A percentile compares a stretch with the other conserved stretches of the same genome.
phyloP scores from a whole-genome alignment of 2,329 filamentous ascomycete genomes.

The Exophiala xenobiotica region DNA sequence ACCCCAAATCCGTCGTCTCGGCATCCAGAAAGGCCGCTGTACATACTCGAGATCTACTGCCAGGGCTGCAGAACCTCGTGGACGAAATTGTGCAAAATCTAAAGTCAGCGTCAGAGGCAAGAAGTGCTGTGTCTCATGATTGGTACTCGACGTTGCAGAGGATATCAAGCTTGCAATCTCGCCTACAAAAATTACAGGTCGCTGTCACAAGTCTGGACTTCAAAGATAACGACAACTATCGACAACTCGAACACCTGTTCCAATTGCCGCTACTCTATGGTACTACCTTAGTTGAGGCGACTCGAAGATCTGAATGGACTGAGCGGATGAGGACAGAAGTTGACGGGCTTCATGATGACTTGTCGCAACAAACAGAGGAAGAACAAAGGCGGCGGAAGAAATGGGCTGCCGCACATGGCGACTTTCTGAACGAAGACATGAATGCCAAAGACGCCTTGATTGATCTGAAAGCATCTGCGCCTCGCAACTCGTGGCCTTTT shows the following conservation, averaged over 20 bases:
- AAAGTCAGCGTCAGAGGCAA: constrained; percentile 64
- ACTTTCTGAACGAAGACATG: constrained; percentile 29
- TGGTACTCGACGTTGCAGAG: constrained; percentile 75
- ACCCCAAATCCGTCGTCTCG: constrained; percentile 62
- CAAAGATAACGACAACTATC: constrained; percentile 76
- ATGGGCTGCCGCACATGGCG: constrained; percentile 63
- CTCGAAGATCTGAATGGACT: constrained; percentile 83
- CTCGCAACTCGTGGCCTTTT: constrained; percentile 77
- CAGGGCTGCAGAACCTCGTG: constrained; percentile 58
- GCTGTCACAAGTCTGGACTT: constrained; percentile 71
- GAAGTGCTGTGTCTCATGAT: constrained; percentile 56
- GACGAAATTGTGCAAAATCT: constrained; percentile 57
- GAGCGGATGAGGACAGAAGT: constrained; percentile 89
- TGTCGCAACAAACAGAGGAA: constrained; percentile 88
- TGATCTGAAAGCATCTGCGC: constrained; percentile 80
- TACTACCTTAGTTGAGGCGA: constrained; percentile 79
- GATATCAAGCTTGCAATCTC: constrained; percentile 75
- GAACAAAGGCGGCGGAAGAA: constrained; percentile 83
- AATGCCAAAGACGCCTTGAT: constrained; percentile 59
- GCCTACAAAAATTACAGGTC: constrained; percentile 69
- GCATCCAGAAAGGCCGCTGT: constrained; percentile 64
- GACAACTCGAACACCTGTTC: constrained; percentile 75
- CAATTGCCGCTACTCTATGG: constrained; percentile 87
- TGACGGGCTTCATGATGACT: constrained; percentile 83
- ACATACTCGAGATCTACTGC: constrained; percentile 63